These are phyloP conservation scores for Diospyros lotus DNA, from an alignment of 148 eudicot species.

Conservation along the genomic window DNA sequence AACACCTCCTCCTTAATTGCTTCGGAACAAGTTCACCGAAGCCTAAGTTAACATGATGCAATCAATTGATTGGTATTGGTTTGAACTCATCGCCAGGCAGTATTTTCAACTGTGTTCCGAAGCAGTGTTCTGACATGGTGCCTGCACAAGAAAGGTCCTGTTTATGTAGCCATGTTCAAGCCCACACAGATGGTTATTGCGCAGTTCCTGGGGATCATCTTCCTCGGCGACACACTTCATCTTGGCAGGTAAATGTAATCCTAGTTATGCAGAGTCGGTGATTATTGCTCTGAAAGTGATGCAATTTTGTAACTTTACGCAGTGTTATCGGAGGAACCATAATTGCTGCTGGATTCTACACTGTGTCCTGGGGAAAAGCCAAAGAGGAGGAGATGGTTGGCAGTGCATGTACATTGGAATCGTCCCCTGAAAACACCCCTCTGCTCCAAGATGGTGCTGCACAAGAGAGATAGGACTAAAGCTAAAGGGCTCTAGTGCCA, in stretches of 20 bases:
- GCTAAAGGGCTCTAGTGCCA: too few species aligned
- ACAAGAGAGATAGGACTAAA: too few species aligned
- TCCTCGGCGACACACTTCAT: constrained; percentile 18
- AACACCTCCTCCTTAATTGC: too few species aligned
- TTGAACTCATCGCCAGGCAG: constrained; percentile 3
- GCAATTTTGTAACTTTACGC: not conserved
- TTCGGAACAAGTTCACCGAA: too few species aligned
- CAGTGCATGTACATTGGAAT: not conserved
- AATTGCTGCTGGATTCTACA: constrained; percentile 48
- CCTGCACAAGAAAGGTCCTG: constrained; percentile 22
- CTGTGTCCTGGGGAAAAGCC: constrained; percentile 49
- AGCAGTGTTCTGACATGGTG: constrained; percentile 19
- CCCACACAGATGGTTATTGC: constrained; percentile 21
- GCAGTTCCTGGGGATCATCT: constrained; percentile 13
- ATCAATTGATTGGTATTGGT: too few species aligned
- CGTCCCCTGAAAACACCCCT: constrained; percentile 6
- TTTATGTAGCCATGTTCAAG: constrained; percentile 26
- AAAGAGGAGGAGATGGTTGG: constrained; percentile 12
- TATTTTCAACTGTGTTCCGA: constrained; percentile 11
- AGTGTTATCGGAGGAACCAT: constrained; percentile 51
- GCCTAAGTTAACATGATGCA: too few species aligned
- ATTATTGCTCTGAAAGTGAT: not conserved
- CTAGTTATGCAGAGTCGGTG: not conserved
- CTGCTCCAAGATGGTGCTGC: not conserved
- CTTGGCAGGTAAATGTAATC: constrained; percentile 21